Conservation (phyloP, 2,329 filamentous ascomycete genomes). For the Cytospora leucostoma region DNA sequence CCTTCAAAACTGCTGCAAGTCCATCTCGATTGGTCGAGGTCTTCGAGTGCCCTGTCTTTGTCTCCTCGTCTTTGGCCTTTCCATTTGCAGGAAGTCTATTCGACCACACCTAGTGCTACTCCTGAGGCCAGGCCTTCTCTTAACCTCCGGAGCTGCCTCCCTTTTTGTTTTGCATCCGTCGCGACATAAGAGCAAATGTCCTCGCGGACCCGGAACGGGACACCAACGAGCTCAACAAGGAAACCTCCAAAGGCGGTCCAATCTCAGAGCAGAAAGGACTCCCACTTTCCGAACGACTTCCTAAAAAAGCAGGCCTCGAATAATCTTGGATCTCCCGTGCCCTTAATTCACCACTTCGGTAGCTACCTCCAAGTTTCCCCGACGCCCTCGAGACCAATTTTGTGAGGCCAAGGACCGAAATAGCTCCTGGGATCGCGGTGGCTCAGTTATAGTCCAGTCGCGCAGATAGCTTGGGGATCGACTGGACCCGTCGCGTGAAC, state of each 20-base stretch:
- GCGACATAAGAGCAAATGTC: conserved; percentile 13
- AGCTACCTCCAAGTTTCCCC: not conserved
- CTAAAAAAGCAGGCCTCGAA: not conserved
- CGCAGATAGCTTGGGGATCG: conserved; percentile 5
- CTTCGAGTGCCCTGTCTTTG: conserved; percentile 24
- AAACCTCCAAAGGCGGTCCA: not conserved
- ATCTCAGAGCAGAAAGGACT: conserved; percentile 3
- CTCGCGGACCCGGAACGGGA: conserved; percentile 39
- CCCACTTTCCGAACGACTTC: not conserved
- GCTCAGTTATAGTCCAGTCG: conserved; percentile 1
- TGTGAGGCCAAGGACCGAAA: not conserved
- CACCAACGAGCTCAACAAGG: conserved; percentile 29
- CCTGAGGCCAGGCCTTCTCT: conserved; percentile 6
- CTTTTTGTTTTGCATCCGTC: conserved; percentile 25
- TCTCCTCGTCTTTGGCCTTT: conserved; percentile 24
- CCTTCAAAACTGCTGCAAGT: conserved; percentile 9
- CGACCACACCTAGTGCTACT: conserved; percentile 10
- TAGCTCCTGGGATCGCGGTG: not conserved
- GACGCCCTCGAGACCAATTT: not conserved
- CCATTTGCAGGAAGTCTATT: conserved; percentile 26
- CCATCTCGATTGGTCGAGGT: conserved; percentile 20
- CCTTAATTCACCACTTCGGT: not conserved
- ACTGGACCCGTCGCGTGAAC: conserved; percentile 11
- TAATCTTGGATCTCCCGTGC: not conserved
- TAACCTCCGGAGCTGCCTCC: conserved; percentile 15